These are phyloP conservation scores for Strobilomyces dryophilus DNA, from an alignment of 768 basidiomycete species.

Conservation along the genomic window DNA sequence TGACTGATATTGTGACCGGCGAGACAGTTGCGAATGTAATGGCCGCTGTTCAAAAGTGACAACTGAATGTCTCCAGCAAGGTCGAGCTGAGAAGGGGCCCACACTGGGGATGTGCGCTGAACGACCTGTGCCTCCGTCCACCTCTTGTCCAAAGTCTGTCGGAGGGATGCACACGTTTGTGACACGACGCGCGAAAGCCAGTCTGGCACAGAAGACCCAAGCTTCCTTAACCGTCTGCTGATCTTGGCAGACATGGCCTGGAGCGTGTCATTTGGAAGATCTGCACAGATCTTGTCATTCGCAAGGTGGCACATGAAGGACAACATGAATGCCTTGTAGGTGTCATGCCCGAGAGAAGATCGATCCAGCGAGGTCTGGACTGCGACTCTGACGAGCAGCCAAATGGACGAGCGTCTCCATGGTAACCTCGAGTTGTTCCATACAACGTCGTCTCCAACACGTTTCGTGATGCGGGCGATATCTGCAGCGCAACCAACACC, in stretches of 20 bases:
- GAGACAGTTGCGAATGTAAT: slow-evolving; percentile 24
- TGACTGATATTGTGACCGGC: not conserved
- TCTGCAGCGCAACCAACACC: slow-evolving; percentile 26
- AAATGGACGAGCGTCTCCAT: slow-evolving; percentile 36
- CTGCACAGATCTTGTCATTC: not conserved
- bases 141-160: slow-evolving; percentile 24
- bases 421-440: slow-evolving; percentile 2
- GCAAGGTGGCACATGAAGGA: too few species aligned
- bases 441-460: not conserved
- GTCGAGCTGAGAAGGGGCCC: slow-evolving; percentile 30
- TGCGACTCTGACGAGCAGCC: slow-evolving; percentile 33
- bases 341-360: slow-evolving; percentile 2
- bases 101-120: slow-evolving; percentile 27
- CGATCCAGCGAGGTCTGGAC: too few species aligned
- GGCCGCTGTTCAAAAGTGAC: slow-evolving; percentile 28
- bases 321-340: slow-evolving; percentile 28
- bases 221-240: slow-evolving; percentile 35
- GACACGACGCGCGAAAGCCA: slow-evolving; percentile 38
- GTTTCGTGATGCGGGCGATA: too few species aligned
- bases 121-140: slow-evolving; percentile 32
- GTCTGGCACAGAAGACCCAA: slow-evolving; percentile 18
- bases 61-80: slow-evolving; percentile 30
- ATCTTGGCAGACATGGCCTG: slow-evolving; percentile 37
- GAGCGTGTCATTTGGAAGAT: slow-evolving; percentile 32
- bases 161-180: slow-evolving; percentile 29